Evolutionary conservation across 805 yeast species (phyloP).

Genomic region (Barnettozyma populi): DNA sequence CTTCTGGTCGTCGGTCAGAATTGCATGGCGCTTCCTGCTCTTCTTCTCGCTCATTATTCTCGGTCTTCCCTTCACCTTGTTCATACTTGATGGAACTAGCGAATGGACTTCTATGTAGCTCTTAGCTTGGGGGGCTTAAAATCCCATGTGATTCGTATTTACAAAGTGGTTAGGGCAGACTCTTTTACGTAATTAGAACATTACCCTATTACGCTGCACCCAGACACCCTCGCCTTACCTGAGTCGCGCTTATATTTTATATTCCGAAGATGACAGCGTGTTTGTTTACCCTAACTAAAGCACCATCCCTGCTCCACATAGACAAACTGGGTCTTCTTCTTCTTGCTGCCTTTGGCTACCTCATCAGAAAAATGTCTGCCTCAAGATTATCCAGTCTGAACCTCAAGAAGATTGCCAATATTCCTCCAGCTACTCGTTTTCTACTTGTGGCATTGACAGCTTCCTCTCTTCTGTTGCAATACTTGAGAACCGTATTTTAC

Average conservation of each 20-base stretch:
- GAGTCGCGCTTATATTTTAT: background rate
- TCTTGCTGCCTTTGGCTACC: conserved; percentile 19
- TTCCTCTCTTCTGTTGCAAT: conserved; percentile 37
- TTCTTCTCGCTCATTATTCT: background rate
- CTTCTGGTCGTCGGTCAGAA: conserved; percentile 30
- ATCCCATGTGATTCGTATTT: conserved; percentile 1
- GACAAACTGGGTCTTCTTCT: conserved; percentile 22
- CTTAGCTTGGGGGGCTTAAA: background rate
- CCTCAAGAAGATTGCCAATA: conserved; percentile 18
- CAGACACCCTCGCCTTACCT: background rate
- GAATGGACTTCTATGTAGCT: background rate
- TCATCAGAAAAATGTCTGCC: conserved; percentile 21
- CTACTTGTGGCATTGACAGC: conserved; percentile 35
- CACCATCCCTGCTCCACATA: background rate
- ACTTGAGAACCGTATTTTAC: conserved; percentile 36
- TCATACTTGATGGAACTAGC: background rate
- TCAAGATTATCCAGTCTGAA: conserved; percentile 14
- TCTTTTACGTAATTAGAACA: background rate
- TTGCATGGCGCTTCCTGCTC: conserved; percentile 1
- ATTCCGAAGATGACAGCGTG: background rate
- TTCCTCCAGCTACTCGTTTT: conserved; percentile 45
- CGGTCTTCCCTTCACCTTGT: background rate
- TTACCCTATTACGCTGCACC: too few relatives aligned
- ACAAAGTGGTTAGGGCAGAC: background rate
- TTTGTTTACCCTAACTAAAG: background rate